Conservation (phyloP, 371 early-diverging fungal species). For the Lichtheimia corymbifera region DNA sequence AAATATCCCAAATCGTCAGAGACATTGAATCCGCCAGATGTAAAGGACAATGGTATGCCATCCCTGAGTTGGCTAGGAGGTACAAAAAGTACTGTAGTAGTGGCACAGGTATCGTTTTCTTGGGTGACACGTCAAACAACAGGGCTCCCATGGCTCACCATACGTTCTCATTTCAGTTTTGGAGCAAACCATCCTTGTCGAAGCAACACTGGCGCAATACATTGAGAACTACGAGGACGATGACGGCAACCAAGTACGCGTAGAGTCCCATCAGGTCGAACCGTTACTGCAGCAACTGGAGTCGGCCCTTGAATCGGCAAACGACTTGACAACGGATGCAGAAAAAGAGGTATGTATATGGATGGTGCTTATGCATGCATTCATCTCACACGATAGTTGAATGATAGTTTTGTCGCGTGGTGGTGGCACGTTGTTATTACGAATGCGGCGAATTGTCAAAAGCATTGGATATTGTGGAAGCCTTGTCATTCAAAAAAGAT, state of each 20-base stretch:
- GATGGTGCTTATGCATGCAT: background rate
- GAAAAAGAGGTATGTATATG: constrained; percentile 85
- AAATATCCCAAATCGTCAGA: constrained; percentile 22
- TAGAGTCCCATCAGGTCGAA: constrained; percentile 14
- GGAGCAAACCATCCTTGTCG: constrained; percentile 7
- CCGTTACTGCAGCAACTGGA: constrained; percentile 16
- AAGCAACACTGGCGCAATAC: constrained; percentile 4
- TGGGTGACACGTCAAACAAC: no score
- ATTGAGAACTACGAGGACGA: background rate
- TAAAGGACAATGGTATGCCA: constrained; percentile 53
- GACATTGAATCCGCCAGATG: constrained; percentile 61
- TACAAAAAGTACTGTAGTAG: constrained; percentile 65
- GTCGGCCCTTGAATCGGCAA: constrained; percentile 17
- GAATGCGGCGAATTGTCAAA: constrained; percentile 35
- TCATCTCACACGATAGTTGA: background rate
- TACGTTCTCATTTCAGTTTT: background rate
- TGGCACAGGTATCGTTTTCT: constrained; percentile 52
- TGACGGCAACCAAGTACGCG: background rate
- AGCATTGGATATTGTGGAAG: constrained; percentile 33
- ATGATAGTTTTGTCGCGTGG: background rate
- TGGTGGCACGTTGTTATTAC: constrained; percentile 42
- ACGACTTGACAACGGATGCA: constrained; percentile 96
- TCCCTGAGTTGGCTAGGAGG: constrained; percentile 64
- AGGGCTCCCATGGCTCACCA: no score
- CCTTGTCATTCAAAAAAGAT: constrained; percentile 28